These are phyloP conservation scores for Chenopodium quinoa DNA, from an alignment of 148 eudicot genomes.

Conservation along the genomic window DNA sequence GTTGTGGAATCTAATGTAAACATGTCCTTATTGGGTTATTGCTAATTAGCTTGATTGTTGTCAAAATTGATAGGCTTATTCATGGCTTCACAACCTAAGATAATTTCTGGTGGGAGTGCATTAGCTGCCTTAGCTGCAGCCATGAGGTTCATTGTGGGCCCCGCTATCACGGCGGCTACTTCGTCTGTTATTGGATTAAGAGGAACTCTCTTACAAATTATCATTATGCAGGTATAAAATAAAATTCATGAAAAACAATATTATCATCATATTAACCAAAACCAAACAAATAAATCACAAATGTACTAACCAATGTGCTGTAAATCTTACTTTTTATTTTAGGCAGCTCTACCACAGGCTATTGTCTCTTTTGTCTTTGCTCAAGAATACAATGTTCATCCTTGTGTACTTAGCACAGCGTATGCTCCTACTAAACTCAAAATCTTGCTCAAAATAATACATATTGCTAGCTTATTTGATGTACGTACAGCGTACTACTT, in stretches of 20 bases:
- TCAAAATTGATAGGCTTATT: constrained; percentile 53
- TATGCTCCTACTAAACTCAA: neutral
- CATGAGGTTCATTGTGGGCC: constrained; percentile 63
- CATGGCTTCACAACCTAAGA: constrained; percentile 73
- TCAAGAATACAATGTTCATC: constrained; percentile 35
- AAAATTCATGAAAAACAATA: too few relatives aligned
- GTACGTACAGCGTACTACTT: neutral
- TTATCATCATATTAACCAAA: too few relatives aligned
- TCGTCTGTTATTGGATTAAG: constrained; percentile 58
- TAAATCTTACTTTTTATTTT: neutral
- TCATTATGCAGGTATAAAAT: constrained; percentile 61
- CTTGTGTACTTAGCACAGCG: constrained; percentile 37
- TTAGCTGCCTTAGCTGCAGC: constrained; percentile 61
- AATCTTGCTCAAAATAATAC: neutral
- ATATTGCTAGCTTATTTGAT: too few relatives aligned
- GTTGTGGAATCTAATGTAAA: too few relatives aligned
- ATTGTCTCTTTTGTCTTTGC: constrained; percentile 36
- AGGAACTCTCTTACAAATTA: constrained; percentile 58
- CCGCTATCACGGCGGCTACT: constrained; percentile 75
- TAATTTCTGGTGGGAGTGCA: constrained; percentile 76
- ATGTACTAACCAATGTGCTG: too few relatives aligned
- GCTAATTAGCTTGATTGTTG: too few relatives aligned
- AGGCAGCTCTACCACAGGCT: constrained; percentile 38
- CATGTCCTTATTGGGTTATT: too few relatives aligned
- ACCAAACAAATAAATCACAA: too few relatives aligned